These are phyloP conservation scores for Drosera spatulata DNA, from an alignment of 179 eudicot species.

Conservation along the genomic window DNA sequence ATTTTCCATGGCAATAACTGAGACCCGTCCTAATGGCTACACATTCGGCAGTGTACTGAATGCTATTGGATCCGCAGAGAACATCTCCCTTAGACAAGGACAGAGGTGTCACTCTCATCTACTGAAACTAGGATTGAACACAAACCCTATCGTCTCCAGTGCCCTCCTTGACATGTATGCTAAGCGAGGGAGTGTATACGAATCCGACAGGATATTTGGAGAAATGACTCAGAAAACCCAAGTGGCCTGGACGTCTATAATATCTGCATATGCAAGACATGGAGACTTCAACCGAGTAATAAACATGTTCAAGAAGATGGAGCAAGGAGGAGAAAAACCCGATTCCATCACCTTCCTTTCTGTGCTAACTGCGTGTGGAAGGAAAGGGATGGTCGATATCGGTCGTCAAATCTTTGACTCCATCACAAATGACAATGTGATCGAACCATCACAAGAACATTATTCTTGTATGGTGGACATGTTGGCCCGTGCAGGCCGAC, in stretches of 20 bases:
- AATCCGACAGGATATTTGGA: conserved; percentile 47
- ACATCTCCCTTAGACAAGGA: conserved; percentile 59
- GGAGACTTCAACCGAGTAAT: conserved; percentile 79
- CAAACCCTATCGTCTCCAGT: conserved; percentile 42
- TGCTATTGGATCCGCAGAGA: conserved; percentile 72
- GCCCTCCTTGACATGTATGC: conserved; percentile 93
- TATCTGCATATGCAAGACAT: conserved; percentile 75
- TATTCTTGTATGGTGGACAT: conserved; percentile 86
- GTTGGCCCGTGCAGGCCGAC: conserved; percentile 79
- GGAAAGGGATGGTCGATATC: conserved; percentile 78
- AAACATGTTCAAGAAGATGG: conserved; percentile 52
- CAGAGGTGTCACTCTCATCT: conserved; percentile 60
- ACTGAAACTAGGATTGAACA: conserved; percentile 51
- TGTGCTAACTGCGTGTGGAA: conserved; percentile 69
- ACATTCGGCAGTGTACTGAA: conserved; percentile 73
- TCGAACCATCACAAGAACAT: conserved; percentile 61
- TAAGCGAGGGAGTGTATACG: conserved; percentile 70
- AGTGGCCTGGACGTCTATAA: conserved; percentile 86
- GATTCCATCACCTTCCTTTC: conserved; percentile 75
- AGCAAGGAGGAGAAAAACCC: conserved; percentile 36
- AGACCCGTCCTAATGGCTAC: conserved; percentile 49
- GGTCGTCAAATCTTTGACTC: conserved; percentile 56
- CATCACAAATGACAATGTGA: conserved; percentile 40
- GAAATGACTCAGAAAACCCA: conserved; percentile 40
- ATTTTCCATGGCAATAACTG: conserved; percentile 32